Evolutionary conservation across 75 land plant genomes (phyloP), one percentile per base, ranked within the genome.

Genomic region (Sequoia sempervirens): DNA sequence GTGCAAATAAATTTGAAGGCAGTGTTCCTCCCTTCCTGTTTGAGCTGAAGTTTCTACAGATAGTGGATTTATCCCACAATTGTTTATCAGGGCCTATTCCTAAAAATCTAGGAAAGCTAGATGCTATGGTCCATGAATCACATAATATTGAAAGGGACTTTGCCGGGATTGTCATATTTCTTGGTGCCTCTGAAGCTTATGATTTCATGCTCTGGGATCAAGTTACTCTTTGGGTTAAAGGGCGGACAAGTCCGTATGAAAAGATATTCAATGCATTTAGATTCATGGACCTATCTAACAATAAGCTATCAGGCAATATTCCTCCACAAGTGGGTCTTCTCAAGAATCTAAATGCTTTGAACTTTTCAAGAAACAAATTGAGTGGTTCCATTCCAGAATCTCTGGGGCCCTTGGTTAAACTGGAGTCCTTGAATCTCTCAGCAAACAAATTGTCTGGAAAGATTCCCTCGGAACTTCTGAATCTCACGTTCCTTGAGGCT

Each of bases 11-110:
- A 52, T 52, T 52, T 52, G 54, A 52, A 52, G 54, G 54, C 15
- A 52, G 3, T 14, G 52, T 92, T 26, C 93, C 93, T 5, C 9
- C 38, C 0, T 84, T 47, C 1, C 1, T 89, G 7, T 80, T 79
- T 47, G 23, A 69, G 7, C 74, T 92, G 3, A 1, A 54, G 56
- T 50, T 75, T 1, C 88, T 94, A 37, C 93, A 89, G 41, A 88
- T 88, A 26, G 54, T 93, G 2, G 93, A 93, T 72, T 32, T 93
- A 52, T 92, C 95, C 45, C 89, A 82, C 38, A 95, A 95, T 84
- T 81, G 82, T 14, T 93, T 95, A 87, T 84, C 66, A 20, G 96
- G 95, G 0, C 85, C 37, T 3, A 86, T 95, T 26, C 88, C 79
- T 15, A n/a, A 70, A 38, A 85, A 76, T 52, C 61, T 92, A 23